Evolutionary conservation across 2,329 filamentous ascomycete species (phyloP).

Genomic region (Polychaeton citri): DNA sequence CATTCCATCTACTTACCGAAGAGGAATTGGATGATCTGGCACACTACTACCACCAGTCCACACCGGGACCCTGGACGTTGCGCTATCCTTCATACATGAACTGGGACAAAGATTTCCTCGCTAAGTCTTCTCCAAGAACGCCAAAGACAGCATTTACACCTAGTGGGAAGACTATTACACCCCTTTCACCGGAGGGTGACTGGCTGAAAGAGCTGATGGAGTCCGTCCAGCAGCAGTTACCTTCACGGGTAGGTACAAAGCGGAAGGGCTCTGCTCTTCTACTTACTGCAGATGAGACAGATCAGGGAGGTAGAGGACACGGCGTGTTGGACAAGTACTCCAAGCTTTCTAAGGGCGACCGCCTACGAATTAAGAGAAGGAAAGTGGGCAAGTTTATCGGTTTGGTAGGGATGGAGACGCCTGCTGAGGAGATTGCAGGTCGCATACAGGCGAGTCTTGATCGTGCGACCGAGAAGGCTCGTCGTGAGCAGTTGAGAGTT

Average conservation of each 20-base stretch:
- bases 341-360: conserved; percentile 23
- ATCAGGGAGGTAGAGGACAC: not conserved
- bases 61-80: conserved; percentile 39
- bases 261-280: too few species aligned
- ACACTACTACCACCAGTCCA: conserved; percentile 59
- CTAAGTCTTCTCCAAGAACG: conserved; percentile 6
- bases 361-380: conserved; percentile 46
- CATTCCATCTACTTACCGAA: conserved; percentile 63
- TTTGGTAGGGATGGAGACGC: conserved; percentile 48
- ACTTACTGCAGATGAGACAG: conserved; percentile 2
- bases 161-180: too few species aligned
- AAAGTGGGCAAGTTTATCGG: conserved; percentile 65
- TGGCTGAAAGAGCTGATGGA: conserved; percentile 12
- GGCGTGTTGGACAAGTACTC: conserved; percentile 10
- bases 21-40: conserved; percentile 56
- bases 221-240: conserved; percentile 27
- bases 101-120: conserved; percentile 39
- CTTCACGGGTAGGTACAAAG: too few species aligned
- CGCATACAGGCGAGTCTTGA: conserved; percentile 24
- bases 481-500: conserved; percentile 19
- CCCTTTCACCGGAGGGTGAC: too few species aligned
- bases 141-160: not conserved
- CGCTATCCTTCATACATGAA: conserved; percentile 57
- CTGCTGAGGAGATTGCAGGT: conserved; percentile 31
- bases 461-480: conserved; percentile 14